Evolutionary conservation across 192 early-diverging fungal genomes (phyloP), one percentile per base, ranked within the genome.

Genomic region (Gonapodya prolifera): DNA sequence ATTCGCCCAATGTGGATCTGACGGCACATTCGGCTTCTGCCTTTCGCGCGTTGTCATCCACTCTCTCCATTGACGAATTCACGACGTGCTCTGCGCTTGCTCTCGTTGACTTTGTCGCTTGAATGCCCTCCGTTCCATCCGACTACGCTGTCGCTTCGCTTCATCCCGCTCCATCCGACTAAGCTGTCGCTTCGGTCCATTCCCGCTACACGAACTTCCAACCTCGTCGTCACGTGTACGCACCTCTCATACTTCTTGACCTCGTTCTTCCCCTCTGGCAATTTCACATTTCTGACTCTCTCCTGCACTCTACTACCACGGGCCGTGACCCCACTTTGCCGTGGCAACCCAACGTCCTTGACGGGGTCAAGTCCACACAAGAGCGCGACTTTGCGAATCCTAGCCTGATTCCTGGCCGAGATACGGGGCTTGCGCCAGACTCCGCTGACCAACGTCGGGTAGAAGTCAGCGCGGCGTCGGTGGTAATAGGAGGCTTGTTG

Each of bases 401-500:
- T 76, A 16, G 35, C 80, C 75, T 87, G 86, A 75, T 84, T 79
- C 2, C 83, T 69, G 34, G 75, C 1, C 2, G 75, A 76, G 70
- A 87, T 82, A 71, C 77, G 61, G 17, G 86, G 86, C 1, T 81
- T 81, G 33, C 82, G 78, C 23, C 75, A 35, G 23, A 70, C 70
- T 75, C 84, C 84, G 8, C 8, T 28, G 69, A 82, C 82, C 29
- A 81, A 30, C 0, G 76, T 34, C 30, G 83, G 77, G 1, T 33
- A 45, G 69, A 83, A 81, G 75, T 69, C 34, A 13, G 78, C 18
- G 30, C 77, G 29, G 2, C 84, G 83, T n/a, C n/a, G n/a, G 29
- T 84, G 84, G 28, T 81, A 84, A 80, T 83, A 80, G 35, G 83
- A 82, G 61, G 85, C 76, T 70, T 85, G 83, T 70, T 84, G 82